phyloP scores from a whole-genome alignment of 805 yeast species.

The Saccharomyces jurei region DNA sequence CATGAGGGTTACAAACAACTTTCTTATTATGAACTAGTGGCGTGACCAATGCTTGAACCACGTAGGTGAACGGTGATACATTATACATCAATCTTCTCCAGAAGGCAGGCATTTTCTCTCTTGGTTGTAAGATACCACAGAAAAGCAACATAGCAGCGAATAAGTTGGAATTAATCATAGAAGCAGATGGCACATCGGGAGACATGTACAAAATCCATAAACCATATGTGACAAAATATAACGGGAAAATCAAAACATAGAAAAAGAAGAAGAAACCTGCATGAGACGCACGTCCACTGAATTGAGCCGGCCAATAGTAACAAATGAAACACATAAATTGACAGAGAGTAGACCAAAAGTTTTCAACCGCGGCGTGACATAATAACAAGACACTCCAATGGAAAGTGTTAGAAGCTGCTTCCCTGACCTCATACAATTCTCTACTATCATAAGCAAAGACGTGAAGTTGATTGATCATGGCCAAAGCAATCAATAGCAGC shows the following conservation, averaged over 20 bases:
- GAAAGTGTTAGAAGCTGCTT: constrained; percentile 64
- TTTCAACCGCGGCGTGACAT: constrained; percentile 38
- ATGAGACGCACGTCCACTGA: constrained; percentile 36
- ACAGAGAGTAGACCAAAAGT: constrained; percentile 38
- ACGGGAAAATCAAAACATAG: constrained; percentile 42
- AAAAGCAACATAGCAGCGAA: constrained; percentile 46
- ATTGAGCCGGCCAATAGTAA: constrained; percentile 43
- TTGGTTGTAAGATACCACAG: constrained; percentile 46
- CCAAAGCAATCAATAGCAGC: constrained; percentile 43
- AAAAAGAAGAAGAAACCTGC: constrained; percentile 47
- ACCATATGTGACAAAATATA: constrained; percentile 45
- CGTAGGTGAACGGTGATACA: constrained; percentile 42
- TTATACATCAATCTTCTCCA: constrained; percentile 41
- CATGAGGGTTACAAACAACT: constrained; percentile 33
- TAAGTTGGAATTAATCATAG: constrained; percentile 38
- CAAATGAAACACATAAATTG: constrained; percentile 39
- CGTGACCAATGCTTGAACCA: constrained; percentile 36
- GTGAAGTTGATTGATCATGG: constrained; percentile 54
- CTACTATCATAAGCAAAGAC: constrained; percentile 54
- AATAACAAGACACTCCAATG: constrained; percentile 54
- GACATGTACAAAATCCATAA: constrained; percentile 41
- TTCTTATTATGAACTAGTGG: constrained; percentile 34
- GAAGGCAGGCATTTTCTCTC: constrained; percentile 37
- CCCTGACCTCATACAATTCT: constrained; percentile 63
- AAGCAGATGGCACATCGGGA: constrained; percentile 38